Conservation (phyloP, 2,329 filamentous ascomycete genomes). For the Aureobasidium subglaciale region DNA sequence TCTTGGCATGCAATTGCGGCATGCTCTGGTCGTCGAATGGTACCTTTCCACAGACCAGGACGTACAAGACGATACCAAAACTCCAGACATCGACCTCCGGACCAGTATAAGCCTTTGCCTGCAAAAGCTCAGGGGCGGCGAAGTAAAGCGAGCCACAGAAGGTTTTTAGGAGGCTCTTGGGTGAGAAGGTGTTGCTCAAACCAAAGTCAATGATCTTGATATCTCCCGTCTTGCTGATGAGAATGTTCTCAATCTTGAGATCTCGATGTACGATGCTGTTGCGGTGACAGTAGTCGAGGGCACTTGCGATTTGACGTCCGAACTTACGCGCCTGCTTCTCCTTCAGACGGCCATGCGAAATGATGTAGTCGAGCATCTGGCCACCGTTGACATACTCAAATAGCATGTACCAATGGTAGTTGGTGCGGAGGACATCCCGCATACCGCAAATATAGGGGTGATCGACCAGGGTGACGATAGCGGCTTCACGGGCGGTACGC, state of each 20-base stretch:
- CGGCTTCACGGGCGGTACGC: constrained; percentile 86
- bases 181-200: constrained; percentile 90
- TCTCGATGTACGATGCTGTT: constrained; percentile 98
- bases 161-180: constrained; percentile 78
- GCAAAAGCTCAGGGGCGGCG: constrained; percentile 86
- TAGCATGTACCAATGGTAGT: constrained; percentile 99
- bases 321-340: constrained; percentile 98
- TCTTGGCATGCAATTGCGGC: constrained; percentile 96
- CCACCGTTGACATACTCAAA: constrained; percentile 98
- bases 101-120: constrained; percentile 88
- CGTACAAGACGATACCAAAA: constrained; percentile 96
- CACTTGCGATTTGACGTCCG: constrained; percentile 91
- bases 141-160: constrained; percentile 98
- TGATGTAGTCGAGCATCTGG: constrained; percentile 99
- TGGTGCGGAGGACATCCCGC: constrained; percentile 89
- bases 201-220: constrained; percentile 99
- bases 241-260: constrained; percentile 97
- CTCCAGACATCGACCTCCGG: constrained; percentile 98
- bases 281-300: constrained; percentile 92
- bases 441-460: constrained; percentile 96
- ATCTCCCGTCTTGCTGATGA: constrained; percentile 97
- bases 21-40: constrained; percentile 99
- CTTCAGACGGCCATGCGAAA: constrained; percentile 93
- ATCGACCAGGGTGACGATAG: constrained; percentile 87
- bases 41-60: constrained; percentile 94